phyloP scores from a whole-genome alignment of 2,329 filamentous ascomycete genomes.

The Elsinoe arachidis region DNA sequence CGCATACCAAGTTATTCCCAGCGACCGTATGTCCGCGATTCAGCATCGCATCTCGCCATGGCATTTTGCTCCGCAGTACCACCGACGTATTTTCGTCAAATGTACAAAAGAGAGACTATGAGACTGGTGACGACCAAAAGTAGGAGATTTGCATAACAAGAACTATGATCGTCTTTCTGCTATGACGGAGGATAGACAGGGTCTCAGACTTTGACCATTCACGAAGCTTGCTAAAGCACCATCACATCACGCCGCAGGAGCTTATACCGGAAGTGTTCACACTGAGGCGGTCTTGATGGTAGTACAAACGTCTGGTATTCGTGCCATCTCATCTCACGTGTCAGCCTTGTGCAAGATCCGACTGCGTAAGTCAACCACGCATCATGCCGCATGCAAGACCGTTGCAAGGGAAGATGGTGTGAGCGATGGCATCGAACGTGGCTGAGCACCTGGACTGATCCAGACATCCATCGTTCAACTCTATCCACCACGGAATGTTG shows the following conservation, averaged over 20 bases:
- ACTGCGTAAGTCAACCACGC: slow-evolving; percentile 2
- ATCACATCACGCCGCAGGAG: slow-evolving; percentile 11
- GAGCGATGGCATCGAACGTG: slow-evolving; percentile 1
- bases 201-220: slow-evolving; percentile 10
- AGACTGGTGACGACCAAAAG: background rate
- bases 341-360: slow-evolving; percentile 9
- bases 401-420: slow-evolving; percentile 7
- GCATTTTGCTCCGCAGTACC: background rate
- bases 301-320: slow-evolving; percentile 7
- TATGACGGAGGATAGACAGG: slow-evolving; percentile 10
- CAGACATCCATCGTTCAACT: slow-evolving; percentile 11
- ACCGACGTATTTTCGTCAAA: slow-evolving; percentile 10
- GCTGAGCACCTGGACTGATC: slow-evolving; percentile 2
- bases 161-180: slow-evolving; percentile 6
- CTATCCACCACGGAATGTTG: background rate
- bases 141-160: slow-evolving; percentile 8
- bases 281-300: background rate
- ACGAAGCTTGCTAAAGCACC: background rate
- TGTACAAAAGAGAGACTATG: background rate
- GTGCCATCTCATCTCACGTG: slow-evolving; percentile 12
- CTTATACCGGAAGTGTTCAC: background rate
- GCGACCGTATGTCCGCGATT: slow-evolving; percentile 9
- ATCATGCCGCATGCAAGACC: background rate
- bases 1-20: slow-evolving; percentile 10
- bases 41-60: background rate